These are phyloP conservation scores for Paracorniculantispora psalliotae DNA, from an alignment of 2,329 filamentous ascomycete species.

Conservation along the genomic window DNA sequence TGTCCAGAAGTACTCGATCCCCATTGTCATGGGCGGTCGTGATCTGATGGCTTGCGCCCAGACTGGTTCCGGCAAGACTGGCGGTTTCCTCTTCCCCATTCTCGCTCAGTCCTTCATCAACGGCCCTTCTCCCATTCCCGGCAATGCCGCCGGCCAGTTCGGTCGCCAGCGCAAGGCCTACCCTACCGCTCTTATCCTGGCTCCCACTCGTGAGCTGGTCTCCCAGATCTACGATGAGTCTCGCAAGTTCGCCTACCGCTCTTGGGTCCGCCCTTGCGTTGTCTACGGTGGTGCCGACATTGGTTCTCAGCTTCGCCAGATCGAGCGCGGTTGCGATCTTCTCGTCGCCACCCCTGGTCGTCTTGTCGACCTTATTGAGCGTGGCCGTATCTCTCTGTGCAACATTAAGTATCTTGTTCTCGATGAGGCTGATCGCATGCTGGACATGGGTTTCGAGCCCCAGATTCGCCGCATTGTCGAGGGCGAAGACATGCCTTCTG, in stretches of 20 bases:
- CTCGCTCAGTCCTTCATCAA: slow-evolving; percentile 94
- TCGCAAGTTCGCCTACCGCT: slow-evolving; percentile 97
- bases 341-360: slow-evolving; percentile 95
- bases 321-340: slow-evolving; percentile 94
- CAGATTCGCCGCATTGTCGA: slow-evolving; percentile 98
- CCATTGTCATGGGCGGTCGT: slow-evolving; percentile 95
- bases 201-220: slow-evolving; percentile 95
- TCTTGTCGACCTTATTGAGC: slow-evolving; percentile 96
- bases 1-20: slow-evolving; percentile 98
- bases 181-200: slow-evolving; percentile 91
- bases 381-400: slow-evolving; percentile 91
- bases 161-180: slow-evolving; percentile 96
- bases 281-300: slow-evolving; percentile 99
- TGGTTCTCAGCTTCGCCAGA: slow-evolving; percentile 94
- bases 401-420: slow-evolving; percentile 99
- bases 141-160: slow-evolving; percentile 63
- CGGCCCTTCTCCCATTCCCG: slow-evolving; percentile 69
- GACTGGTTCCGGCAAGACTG: slow-evolving; percentile 99
- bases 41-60: slow-evolving; percentile 99
- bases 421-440: slow-evolving; percentile 98
- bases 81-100: slow-evolving; percentile 98
- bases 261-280: slow-evolving; percentile 96
- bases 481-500: slow-evolving; percentile 92
- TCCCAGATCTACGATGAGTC: slow-evolving; percentile 98
- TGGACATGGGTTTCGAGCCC: slow-evolving; percentile 99